These are phyloP conservation scores for Macrophomina tecta DNA, from an alignment of 2,329 filamentous ascomycete species.

Conservation along the genomic window DNA sequence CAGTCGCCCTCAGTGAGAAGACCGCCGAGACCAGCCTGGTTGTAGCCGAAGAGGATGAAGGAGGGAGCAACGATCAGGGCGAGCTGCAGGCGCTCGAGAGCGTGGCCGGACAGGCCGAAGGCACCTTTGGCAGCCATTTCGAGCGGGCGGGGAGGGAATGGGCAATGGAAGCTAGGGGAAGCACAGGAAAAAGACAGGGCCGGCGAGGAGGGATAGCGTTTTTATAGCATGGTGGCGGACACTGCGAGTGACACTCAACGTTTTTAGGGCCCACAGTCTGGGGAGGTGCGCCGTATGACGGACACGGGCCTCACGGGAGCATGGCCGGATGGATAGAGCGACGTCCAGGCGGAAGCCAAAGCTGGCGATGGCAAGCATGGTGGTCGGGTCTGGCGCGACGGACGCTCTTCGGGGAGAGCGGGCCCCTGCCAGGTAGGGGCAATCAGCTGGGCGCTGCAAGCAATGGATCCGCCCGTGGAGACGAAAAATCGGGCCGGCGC, in stretches of 20 bases:
- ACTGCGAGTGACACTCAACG: not conserved
- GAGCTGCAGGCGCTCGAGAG: slow-evolving; percentile 41
- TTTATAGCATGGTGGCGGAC: slow-evolving; percentile 22
- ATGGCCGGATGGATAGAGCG: slow-evolving; percentile 18
- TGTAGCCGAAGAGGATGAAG: slow-evolving; percentile 60
- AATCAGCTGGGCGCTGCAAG: slow-evolving; percentile 21
- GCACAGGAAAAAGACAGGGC: not conserved
- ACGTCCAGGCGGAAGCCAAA: not conserved
- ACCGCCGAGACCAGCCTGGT: slow-evolving; percentile 58
- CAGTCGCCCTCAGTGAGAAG: slow-evolving; percentile 50
- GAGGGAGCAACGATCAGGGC: slow-evolving; percentile 47
- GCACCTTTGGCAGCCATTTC: slow-evolving; percentile 50
- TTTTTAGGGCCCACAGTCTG: slow-evolving; percentile 16
- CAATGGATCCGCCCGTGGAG: slow-evolving; percentile 25
- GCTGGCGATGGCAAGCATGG: not conserved
- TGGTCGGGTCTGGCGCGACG: slow-evolving; percentile 1
- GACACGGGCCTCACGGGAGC: slow-evolving; percentile 17
- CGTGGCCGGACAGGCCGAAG: slow-evolving; percentile 35
- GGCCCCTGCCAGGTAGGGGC: slow-evolving; percentile 12
- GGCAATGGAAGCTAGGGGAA: not conserved
- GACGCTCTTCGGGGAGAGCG: not conserved
- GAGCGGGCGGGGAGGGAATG: slow-evolving; percentile 47
- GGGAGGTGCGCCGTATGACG: slow-evolving; percentile 7
- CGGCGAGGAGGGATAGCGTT: not conserved
- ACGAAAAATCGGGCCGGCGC: slow-evolving; percentile 15